Percentiles rank a stretch among this genome's conserved stretches.
These are phyloP conservation scores for Lachnellula arida DNA, from an alignment of 2,329 filamentous ascomycete species.

Conservation along the genomic window DNA sequence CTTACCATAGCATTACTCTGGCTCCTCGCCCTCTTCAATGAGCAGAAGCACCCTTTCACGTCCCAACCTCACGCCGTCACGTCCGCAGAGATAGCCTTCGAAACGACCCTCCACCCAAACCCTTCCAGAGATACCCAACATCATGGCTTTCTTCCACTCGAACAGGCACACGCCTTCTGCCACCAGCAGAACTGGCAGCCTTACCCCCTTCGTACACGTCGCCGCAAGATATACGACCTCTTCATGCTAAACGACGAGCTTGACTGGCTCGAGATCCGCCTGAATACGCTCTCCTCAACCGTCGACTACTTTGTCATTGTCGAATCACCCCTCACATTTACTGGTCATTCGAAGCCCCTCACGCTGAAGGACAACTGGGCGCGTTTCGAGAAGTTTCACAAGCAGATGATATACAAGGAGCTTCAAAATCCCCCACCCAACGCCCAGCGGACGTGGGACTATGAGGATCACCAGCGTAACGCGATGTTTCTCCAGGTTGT, in stretches of 20 bases:
- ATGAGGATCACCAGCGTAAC: conserved; percentile 51
- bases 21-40: conserved; percentile 7
- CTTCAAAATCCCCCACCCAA: conserved; percentile 41
- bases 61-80: conserved; percentile 13
- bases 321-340: conserved; percentile 55
- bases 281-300: conserved; percentile 51
- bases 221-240: conserved; percentile 55
- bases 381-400: conserved; percentile 47
- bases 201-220: background rate
- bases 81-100: conserved; percentile 9
- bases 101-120: background rate
- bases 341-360: conserved; percentile 50
- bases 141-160: conserved; percentile 6
- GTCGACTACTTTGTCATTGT: conserved; percentile 64
- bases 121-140: background rate
- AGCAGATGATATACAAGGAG: conserved; percentile 58
- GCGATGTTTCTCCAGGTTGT: conserved; percentile 52
- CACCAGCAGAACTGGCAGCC: conserved; percentile 9
- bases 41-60: conserved; percentile 11
- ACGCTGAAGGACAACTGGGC: conserved; percentile 48
- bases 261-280: conserved; percentile 62
- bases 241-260: conserved; percentile 60
- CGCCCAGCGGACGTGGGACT: conserved; percentile 42
- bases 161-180: conserved; percentile 12
- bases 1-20: conserved; percentile 3